A percentile compares a stretch with the other conserved stretches of the same genome.
Conservation (phyloP, 2,329 filamentous ascomycete genomes). For the Raffaelea albimanens region DNA sequence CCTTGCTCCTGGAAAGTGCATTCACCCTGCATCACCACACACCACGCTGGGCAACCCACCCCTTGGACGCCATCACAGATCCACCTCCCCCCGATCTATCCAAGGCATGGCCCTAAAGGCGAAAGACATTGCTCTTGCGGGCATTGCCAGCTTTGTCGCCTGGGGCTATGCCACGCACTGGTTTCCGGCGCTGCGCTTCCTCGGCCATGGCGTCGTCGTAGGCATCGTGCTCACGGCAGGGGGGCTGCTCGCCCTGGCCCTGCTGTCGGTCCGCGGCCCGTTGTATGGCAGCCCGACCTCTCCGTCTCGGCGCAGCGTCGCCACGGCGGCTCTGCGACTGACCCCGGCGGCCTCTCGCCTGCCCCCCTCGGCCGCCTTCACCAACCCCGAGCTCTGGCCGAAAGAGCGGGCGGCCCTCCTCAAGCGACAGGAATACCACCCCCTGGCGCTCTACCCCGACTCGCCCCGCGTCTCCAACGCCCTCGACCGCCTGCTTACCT, state of each 20-base stretch:
- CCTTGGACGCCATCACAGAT: too few species aligned
- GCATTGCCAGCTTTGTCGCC: constrained; percentile 64
- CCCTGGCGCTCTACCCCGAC: constrained; percentile 61
- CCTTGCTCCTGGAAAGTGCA: too few species aligned
- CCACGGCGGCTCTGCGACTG: too few species aligned
- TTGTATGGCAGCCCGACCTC: constrained; percentile 22
- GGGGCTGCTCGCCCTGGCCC: constrained; percentile 46
- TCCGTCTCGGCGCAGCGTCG: constrained; percentile 33
- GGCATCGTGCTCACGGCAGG: constrained; percentile 52
- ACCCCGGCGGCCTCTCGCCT: too few species aligned
- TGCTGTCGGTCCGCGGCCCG: constrained; percentile 19
- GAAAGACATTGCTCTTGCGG: constrained; percentile 61
- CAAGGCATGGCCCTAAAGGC: constrained; percentile 60
- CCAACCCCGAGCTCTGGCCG: constrained; percentile 55
- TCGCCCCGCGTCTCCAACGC: constrained; percentile 71
- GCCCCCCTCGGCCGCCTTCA: constrained; percentile 35
- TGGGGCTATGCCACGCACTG: constrained; percentile 83
- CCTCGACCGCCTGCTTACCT: constrained; percentile 67
- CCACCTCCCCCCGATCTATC: too few species aligned
- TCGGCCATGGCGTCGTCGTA: constrained; percentile 71
- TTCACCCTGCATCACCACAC: too few species aligned
- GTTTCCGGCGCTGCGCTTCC: constrained; percentile 73
- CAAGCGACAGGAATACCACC: constrained; percentile 56
- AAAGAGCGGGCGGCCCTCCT: constrained; percentile 59
- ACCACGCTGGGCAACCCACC: too few species aligned